phyloP scores from a whole-genome alignment of 192 early-diverging fungal species.

The Glomus cerebriforme region DNA sequence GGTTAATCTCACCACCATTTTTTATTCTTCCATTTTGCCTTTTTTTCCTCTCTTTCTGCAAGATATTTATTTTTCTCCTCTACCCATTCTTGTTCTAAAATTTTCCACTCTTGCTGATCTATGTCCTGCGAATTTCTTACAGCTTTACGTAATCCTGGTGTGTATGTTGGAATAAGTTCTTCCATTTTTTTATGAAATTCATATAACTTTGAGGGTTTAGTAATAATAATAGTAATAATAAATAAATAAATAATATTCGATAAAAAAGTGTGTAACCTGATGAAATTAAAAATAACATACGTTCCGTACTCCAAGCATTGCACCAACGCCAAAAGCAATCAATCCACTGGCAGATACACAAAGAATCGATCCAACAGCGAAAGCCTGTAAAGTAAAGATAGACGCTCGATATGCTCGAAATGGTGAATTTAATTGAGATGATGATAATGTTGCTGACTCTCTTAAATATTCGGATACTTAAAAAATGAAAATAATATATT shows the following conservation, averaged over 20 bases:
- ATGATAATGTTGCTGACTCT: neutral
- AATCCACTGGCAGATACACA: slow-evolving; percentile 9
- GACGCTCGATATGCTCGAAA: neutral
- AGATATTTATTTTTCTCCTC: neutral
- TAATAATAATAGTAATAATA: neutral
- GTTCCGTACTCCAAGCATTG: neutral
- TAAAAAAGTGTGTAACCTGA: too few species aligned
- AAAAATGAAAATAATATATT: too few species aligned
- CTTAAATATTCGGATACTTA: neutral
- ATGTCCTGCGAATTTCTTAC: neutral
- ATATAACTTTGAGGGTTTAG: neutral
- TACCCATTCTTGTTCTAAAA: neutral
- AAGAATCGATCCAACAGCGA: slow-evolving; percentile 9
- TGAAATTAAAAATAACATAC: neutral
- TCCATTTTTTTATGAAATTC: slow-evolving; percentile 19
- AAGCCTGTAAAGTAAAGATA: slow-evolving; percentile 4
- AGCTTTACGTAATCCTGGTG: neutral
- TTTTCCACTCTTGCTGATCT: neutral
- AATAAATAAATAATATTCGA: neutral
- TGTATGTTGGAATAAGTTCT: neutral
- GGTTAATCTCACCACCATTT: slow-evolving; percentile 9
- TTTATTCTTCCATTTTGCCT: neutral
- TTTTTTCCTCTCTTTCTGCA: neutral
- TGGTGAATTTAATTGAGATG: neutral
- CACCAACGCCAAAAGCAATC: neutral